Percentiles rank a stretch among this genome's conserved stretches.
Conservation (phyloP, 2,329 filamentous ascomycete species). For the Trematosphaeria pertusa region DNA sequence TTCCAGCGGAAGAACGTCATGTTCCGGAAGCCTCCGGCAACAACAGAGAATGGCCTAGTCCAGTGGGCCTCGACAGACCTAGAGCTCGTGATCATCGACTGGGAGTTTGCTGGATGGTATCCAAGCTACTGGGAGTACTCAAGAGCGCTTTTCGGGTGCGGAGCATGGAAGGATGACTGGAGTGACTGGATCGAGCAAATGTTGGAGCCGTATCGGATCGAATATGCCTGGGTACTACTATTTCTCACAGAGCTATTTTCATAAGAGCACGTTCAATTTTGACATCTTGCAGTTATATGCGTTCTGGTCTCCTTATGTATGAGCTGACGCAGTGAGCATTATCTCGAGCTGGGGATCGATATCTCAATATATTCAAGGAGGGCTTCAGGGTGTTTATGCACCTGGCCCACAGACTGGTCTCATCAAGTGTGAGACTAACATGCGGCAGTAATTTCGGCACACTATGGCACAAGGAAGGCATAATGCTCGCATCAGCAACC, state of each 20-base stretch:
- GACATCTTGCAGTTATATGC: constrained; percentile 23
- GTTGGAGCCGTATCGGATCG: constrained; percentile 37
- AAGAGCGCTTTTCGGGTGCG: constrained; percentile 41
- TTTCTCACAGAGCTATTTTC: constrained; percentile 26
- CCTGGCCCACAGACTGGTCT: too few species aligned
- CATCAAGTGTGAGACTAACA: too few species aligned
- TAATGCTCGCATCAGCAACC: constrained; percentile 35
- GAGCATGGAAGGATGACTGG: constrained; percentile 47
- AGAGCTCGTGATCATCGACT: constrained; percentile 49
- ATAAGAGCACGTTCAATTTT: constrained; percentile 23
- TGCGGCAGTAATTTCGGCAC: too few species aligned
- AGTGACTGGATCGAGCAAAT: constrained; percentile 37
- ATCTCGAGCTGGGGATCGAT: too few species aligned
- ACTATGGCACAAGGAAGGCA: too few species aligned
- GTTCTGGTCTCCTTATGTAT: constrained; percentile 25
- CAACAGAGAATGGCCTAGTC: constrained; percentile 18
- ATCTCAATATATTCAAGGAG: too few species aligned
- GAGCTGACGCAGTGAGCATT: constrained; percentile 19
- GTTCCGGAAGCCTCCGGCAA: constrained; percentile 14
- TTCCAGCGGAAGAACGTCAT: constrained; percentile 22
- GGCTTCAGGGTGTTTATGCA: too few species aligned
- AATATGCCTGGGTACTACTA: constrained; percentile 38
- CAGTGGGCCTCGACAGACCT: constrained; percentile 12
- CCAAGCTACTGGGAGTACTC: constrained; percentile 52
- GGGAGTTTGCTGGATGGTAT: constrained; percentile 51